Evolutionary conservation across 1,284 basidiomycete species (phyloP).

Genomic region (Schizopora paradoxa): DNA sequence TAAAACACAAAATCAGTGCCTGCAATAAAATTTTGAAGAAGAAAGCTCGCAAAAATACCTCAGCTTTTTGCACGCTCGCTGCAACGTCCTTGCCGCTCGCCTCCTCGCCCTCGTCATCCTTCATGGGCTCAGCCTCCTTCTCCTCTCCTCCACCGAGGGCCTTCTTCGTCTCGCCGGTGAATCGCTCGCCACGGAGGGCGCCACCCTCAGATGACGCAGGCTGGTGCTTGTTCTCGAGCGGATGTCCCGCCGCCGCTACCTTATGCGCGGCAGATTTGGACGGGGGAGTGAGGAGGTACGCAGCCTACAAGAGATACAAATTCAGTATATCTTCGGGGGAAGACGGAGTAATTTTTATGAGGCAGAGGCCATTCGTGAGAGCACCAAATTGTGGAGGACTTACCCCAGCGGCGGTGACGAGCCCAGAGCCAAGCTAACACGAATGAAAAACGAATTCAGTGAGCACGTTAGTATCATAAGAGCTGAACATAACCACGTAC

Average conservation of each 20-base stretch:
- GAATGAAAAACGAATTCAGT: neutral
- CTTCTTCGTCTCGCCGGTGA: too few relatives aligned
- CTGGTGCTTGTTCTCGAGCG: constrained; percentile 12
- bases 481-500: constrained; percentile 5
- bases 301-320: constrained; percentile 1
- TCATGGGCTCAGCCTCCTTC: constrained; percentile 10
- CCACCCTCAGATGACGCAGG: constrained; percentile 1
- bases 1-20: neutral
- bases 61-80: constrained; percentile 5
- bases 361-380: neutral
- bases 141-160: constrained; percentile 2
- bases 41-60: constrained; percentile 2
- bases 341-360: neutral
- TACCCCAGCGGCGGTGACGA: constrained; percentile 19
- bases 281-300: constrained; percentile 15
- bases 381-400: neutral
- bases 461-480: neutral
- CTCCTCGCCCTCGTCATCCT: constrained; percentile 16
- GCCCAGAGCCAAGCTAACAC: constrained; percentile 18
- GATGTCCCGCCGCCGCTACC: constrained; percentile 9
- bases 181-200: neutral
- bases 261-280: constrained; percentile 14
- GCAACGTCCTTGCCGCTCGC: constrained; percentile 11
- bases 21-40: neutral
- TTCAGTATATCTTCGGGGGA: too few relatives aligned